These are phyloP conservation scores for Brasenia schreberi DNA, from an alignment of 164 flowering plant genomes.

Conservation along the genomic window DNA sequence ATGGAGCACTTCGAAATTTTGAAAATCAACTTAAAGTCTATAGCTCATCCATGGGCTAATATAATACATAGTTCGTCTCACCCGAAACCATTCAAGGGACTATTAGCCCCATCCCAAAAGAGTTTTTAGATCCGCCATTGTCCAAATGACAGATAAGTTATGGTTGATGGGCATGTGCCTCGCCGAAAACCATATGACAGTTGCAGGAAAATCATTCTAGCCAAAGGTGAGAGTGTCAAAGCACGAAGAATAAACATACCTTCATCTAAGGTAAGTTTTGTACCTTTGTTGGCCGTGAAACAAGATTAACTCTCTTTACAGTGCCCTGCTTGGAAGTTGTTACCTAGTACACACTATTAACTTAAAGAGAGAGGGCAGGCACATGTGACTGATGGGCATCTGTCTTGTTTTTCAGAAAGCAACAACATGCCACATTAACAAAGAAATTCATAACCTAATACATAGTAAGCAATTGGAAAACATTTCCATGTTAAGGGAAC, in stretches of 20 bases:
- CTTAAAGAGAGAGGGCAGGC: conserved; percentile 63
- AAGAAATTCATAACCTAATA: too few species aligned
- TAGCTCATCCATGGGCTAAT: too few species aligned
- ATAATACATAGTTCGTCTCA: too few species aligned
- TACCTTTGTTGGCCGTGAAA: conserved; percentile 80
- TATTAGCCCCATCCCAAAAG: too few species aligned
- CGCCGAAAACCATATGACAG: conserved; percentile 91
- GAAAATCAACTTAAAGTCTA: too few species aligned
- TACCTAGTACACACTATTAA: conserved; percentile 75
- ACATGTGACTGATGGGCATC: conserved; percentile 83
- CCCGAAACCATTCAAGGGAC: too few species aligned
- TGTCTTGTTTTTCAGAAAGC: conserved; percentile 31
- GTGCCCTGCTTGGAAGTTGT: conserved; percentile 98
- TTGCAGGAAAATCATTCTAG: background rate
- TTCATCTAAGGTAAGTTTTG: background rate
- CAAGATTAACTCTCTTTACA: conserved; percentile 71
- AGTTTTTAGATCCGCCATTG: conserved; percentile 10
- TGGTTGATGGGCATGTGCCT: conserved; percentile 81
- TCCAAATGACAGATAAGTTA: conserved; percentile 77
- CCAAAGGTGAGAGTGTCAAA: background rate
- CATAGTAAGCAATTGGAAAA: too few species aligned
- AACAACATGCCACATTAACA: too few species aligned
- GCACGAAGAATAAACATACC: too few species aligned
- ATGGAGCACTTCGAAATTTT: too few species aligned
- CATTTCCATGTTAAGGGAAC: too few species aligned